Conservation (phyloP, 177 flowering plant species). For the Vitis hybrid region DNA sequence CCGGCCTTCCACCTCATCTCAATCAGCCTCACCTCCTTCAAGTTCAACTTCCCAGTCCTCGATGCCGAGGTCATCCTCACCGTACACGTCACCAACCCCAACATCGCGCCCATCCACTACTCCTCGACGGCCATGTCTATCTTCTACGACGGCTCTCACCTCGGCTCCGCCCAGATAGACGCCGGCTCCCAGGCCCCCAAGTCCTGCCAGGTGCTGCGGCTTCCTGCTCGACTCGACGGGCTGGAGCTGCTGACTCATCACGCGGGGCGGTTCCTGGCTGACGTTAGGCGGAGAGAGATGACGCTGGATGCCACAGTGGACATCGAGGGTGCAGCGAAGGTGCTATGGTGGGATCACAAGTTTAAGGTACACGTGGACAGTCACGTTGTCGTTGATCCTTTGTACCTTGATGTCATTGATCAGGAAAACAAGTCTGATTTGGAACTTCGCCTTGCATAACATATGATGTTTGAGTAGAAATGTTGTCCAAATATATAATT, state of each 20-base stretch:
- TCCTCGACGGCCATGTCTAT: slow-evolving; percentile 73
- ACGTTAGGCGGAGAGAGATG: slow-evolving; percentile 74
- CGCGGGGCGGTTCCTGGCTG: slow-evolving; percentile 46
- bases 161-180: slow-evolving; percentile 67
- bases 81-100: slow-evolving; percentile 90
- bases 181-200: slow-evolving; percentile 69
- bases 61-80: slow-evolving; percentile 78
- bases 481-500: too few species aligned
- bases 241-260: slow-evolving; percentile 60
- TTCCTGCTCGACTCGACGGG: slow-evolving; percentile 71
- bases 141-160: slow-evolving; percentile 68
- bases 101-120: slow-evolving; percentile 67
- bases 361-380: slow-evolving; percentile 78
- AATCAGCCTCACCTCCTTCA: slow-evolving; percentile 62
- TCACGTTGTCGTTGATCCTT: slow-evolving; percentile 71
- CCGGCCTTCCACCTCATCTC: slow-evolving; percentile 75
- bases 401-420: slow-evolving; percentile 72
- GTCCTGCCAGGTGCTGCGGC: slow-evolving; percentile 62
- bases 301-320: slow-evolving; percentile 69
- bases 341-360: slow-evolving; percentile 69
- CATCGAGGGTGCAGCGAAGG: slow-evolving; percentile 65
- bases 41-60: slow-evolving; percentile 59
- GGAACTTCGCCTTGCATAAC: slow-evolving; percentile 24
- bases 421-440: slow-evolving; percentile 62
- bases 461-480: background rate